Conservation (phyloP, 75 land plant genomes). For the Cunninghamia lanceolata region DNA sequence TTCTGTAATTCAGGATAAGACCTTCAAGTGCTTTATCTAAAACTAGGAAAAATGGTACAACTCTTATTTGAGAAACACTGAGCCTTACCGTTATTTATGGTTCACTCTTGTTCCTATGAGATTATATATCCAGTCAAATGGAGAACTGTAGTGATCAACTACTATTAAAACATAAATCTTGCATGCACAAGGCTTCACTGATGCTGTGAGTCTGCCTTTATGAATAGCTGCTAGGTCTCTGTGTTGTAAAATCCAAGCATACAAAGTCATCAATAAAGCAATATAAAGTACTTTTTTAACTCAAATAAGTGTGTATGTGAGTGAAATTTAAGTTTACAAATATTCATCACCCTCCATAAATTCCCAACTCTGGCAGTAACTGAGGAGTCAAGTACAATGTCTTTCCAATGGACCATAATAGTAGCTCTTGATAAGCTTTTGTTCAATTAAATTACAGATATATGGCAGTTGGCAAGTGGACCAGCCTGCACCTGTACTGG, state of each 20-base stretch:
- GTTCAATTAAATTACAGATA: too few relatives aligned
- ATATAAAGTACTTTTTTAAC: neutral
- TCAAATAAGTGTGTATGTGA: neutral
- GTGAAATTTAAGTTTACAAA: neutral
- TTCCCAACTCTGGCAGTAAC: constrained; percentile 13
- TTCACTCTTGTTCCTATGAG: too few relatives aligned
- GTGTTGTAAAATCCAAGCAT: neutral
- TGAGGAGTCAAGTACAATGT: constrained; percentile 20
- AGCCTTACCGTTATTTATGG: too few relatives aligned
- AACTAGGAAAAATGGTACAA: too few relatives aligned
- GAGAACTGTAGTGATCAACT: neutral
- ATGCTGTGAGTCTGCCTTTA: constrained; percentile 12
- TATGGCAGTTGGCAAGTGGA: constrained; percentile 24
- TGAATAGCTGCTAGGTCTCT: neutral
- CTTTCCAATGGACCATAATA: constrained; percentile 25
- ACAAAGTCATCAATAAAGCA: neutral
- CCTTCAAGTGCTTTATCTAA: too few relatives aligned
- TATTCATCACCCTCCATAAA: constrained; percentile 11
- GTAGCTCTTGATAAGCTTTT: neutral
- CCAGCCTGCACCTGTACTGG: constrained; percentile 43
- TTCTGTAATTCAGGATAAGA: too few relatives aligned
- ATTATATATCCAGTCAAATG: constrained; percentile 6
- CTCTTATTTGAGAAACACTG: too few relatives aligned
- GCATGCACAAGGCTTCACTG: constrained; percentile 19
- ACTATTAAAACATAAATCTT: constrained; percentile 19